Percentiles rank a stretch among this genome's conserved stretches.
phyloP scores from a whole-genome alignment of 225 moss, liverwort and hornwort species.

The Thuidium tamariscinum region DNA sequence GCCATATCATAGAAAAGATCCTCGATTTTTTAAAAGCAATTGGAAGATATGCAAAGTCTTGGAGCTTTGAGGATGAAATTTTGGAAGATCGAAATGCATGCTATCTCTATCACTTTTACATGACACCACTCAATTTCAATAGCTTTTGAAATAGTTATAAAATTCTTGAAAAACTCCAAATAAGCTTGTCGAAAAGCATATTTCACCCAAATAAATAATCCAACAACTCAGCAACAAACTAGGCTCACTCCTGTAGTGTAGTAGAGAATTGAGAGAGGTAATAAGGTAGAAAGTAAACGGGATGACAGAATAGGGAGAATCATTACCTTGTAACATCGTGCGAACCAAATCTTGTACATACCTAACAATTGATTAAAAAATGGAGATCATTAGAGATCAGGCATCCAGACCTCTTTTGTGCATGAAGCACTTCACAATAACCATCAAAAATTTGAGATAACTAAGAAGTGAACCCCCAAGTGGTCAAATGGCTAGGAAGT shows the following conservation, averaged over 20 bases:
- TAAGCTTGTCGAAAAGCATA: neutral
- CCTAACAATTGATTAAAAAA: slow-evolving; percentile 21
- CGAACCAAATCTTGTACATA: slow-evolving; percentile 99
- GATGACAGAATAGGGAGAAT: neutral
- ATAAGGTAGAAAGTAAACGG: neutral
- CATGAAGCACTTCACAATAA: neutral
- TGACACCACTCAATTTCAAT: neutral
- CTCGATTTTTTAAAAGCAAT: neutral
- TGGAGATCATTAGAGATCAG: neutral
- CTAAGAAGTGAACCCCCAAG: neutral
- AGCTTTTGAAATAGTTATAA: neutral
- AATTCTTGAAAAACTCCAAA: neutral
- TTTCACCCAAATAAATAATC: neutral
- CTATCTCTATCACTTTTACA: neutral
- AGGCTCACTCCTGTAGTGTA: neutral
- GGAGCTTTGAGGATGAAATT: neutral
- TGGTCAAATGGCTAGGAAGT: neutral
- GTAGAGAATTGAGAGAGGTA: neutral
- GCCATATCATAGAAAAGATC: neutral
- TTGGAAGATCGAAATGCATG: neutral
- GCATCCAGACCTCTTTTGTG: neutral
- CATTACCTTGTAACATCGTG: slow-evolving; percentile 84
- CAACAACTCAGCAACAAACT: neutral
- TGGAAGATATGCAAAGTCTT: neutral
- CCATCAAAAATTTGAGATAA: neutral